These are phyloP conservation scores for Aspergillus aculeatus DNA, from an alignment of 2,329 filamentous ascomycete species.

Conservation along the genomic window DNA sequence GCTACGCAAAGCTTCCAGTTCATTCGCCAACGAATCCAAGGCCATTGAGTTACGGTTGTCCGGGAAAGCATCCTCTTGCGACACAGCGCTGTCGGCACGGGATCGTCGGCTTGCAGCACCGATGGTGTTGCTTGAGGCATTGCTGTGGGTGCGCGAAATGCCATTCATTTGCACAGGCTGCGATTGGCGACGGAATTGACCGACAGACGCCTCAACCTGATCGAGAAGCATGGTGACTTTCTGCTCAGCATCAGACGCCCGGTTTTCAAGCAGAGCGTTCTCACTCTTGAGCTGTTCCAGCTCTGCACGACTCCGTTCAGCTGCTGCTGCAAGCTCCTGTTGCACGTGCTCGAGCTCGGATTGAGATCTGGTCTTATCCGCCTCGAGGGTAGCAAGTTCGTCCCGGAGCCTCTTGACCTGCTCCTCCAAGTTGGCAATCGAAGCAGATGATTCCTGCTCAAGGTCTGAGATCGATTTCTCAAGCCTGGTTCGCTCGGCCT, in stretches of 20 bases:
- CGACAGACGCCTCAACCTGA: slow-evolving; percentile 90
- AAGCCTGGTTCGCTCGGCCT: slow-evolving; percentile 68
- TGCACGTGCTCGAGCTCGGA: slow-evolving; percentile 55
- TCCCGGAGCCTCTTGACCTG: slow-evolving; percentile 67
- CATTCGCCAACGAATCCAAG: slow-evolving; percentile 84
- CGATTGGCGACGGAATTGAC: slow-evolving; percentile 83
- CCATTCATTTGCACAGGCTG: slow-evolving; percentile 45
- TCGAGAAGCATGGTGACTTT: slow-evolving; percentile 91
- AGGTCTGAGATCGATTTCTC: slow-evolving; percentile 67
- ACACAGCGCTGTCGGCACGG: slow-evolving; percentile 42
- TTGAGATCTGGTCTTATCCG: slow-evolving; percentile 68
- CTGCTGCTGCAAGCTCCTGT: slow-evolving; percentile 57
- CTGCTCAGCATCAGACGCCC: slow-evolving; percentile 84
- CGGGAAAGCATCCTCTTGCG: slow-evolving; percentile 44
- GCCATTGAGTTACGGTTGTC: slow-evolving; percentile 66
- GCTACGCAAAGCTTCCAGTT: slow-evolving; percentile 82
- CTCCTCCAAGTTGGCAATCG: slow-evolving; percentile 67
- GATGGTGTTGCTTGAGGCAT: slow-evolving; percentile 52
- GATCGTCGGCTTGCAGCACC: slow-evolving; percentile 35
- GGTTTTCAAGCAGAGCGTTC: slow-evolving; percentile 75
- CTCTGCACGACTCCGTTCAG: slow-evolving; percentile 61
- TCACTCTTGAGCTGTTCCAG: slow-evolving; percentile 80
- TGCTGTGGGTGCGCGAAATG: slow-evolving; percentile 54
- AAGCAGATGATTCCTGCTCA: slow-evolving; percentile 66
- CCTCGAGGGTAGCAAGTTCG: slow-evolving; percentile 65